phyloP scores from a whole-genome alignment of 2,329 filamentous ascomycete species.

The Drechslerella dactyloides region DNA sequence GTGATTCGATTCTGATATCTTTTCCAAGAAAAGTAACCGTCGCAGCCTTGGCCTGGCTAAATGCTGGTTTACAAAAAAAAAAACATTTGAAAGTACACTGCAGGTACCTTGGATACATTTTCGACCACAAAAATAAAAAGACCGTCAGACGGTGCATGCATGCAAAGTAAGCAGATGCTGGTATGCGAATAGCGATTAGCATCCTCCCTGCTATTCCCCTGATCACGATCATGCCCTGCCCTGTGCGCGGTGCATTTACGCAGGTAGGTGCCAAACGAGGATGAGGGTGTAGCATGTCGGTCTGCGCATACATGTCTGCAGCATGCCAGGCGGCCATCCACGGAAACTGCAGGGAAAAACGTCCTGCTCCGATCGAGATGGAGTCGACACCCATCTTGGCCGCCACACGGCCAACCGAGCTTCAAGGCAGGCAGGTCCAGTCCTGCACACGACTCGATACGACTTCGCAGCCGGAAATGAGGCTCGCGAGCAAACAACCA shows the following conservation, averaged over 20 bases:
- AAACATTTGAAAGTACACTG: too few relatives aligned
- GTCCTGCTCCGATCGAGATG: background rate
- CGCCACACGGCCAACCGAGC: background rate
- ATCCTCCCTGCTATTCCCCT: background rate
- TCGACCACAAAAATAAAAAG: background rate
- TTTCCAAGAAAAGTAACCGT: too few relatives aligned
- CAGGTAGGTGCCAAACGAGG: too few relatives aligned
- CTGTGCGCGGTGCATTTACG: background rate
- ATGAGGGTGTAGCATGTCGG: too few relatives aligned
- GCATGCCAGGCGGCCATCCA: background rate
- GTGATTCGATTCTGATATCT: too few relatives aligned
- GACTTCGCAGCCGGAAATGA: background rate
- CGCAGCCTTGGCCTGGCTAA: too few relatives aligned
- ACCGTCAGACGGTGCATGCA: conserved; percentile 1
- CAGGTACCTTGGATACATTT: background rate
- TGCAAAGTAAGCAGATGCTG: conserved; percentile 2
- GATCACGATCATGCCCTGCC: background rate
- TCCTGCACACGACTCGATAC: background rate
- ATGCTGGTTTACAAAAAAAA: background rate
- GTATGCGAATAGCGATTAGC: background rate
- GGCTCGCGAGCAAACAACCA: conserved; percentile 14
- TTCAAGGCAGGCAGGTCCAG: background rate
- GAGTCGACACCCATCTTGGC: background rate
- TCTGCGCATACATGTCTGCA: background rate
- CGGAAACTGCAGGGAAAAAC: background rate